Base-by-base conservation (phyloP, 2,329 filamentous ascomycete genomes). In the Fusarium globosum region DNA sequence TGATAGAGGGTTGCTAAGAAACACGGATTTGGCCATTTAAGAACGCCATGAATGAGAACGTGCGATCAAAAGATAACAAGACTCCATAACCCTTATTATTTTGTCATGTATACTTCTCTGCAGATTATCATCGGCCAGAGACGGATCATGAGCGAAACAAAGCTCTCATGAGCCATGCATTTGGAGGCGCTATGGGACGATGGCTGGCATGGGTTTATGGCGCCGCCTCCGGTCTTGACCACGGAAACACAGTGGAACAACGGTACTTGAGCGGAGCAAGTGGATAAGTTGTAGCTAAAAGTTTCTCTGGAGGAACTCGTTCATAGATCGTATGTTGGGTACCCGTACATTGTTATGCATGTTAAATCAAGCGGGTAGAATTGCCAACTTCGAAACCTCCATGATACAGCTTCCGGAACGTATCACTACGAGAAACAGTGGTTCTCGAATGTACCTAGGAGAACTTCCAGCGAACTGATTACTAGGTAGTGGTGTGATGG, bases 171-270 rank as follows among this genome's bases (percentile, higher is more conserved):
- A 55, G 48, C 23, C 35, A 55, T 28, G 23, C 51, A 39, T 41
- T 26, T 21, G n/a, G 49, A 28, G 20, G 43, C 21, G 42, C 48
- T 36, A 57, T 62, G 56, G 48, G 53, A 58, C 41, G 61, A 48
- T 67, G 65, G 60, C 48, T 69, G 65, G 65, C 59, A 69, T 55
- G 48, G 56, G 26, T 59, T 52, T 43, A 65, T 65, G 26, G 36
- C 38, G 49, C n/a, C 51, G 49, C n/a, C 51, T 48, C 48, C 28
- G 46, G 63, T 28, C 42, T 61, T 49, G 62, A 68, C 49, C 66
- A 65, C 48, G 23, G 58, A 65, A 64, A 65, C 53, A 48, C 36
- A 66, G 63, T 75, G 69, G 61, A 65, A 68, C 55, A 48, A 41
- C 57, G 53, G 65, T 39, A 65, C 51, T 63, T 60, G 52, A 49